Evolutionary conservation across 352 stramenopile genomes (phyloP).

Genomic region (Pythium biforme): DNA sequence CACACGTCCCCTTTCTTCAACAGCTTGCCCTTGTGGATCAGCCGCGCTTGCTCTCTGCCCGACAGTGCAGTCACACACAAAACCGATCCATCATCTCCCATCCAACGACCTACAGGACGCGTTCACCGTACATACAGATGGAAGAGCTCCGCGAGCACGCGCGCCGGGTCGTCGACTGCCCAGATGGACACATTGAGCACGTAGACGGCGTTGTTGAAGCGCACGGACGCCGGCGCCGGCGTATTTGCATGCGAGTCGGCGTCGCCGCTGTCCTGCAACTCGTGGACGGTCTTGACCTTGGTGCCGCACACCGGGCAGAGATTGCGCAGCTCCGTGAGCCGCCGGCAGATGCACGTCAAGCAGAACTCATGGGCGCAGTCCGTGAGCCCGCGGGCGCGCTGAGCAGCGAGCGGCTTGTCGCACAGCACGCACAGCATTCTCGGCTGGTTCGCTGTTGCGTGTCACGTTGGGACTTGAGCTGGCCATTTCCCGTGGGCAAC

Average conservation of each 20-base stretch:
- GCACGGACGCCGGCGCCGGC: slow-evolving; percentile 52
- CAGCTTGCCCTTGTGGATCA: slow-evolving; percentile 80
- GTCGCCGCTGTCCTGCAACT: slow-evolving; percentile 31
- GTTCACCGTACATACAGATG: slow-evolving; percentile 47
- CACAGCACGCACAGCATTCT: slow-evolving; percentile 54
- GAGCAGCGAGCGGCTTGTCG: slow-evolving; percentile 35
- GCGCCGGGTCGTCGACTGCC: slow-evolving; percentile 66
- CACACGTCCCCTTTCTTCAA: slow-evolving; percentile 83
- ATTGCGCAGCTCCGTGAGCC: slow-evolving; percentile 59
- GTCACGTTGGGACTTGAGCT: slow-evolving; percentile 4
- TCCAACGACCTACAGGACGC: neutral
- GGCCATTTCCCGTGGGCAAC: neutral
- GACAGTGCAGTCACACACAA: too few species aligned
- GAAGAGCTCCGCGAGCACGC: slow-evolving; percentile 63
- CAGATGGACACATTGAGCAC: slow-evolving; percentile 79
- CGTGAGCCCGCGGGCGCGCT: slow-evolving; percentile 54
- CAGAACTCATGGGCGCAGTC: slow-evolving; percentile 86
- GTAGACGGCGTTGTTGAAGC: slow-evolving; percentile 83
- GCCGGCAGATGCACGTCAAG: slow-evolving; percentile 57
- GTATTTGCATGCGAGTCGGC: slow-evolving; percentile 2
- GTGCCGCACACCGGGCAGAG: slow-evolving; percentile 60
- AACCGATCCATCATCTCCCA: too few species aligned
- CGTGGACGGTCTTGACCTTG: slow-evolving; percentile 57
- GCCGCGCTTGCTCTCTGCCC: slow-evolving; percentile 57
- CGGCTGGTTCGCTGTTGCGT: neutral